A percentile compares a stretch with the other conserved stretches of the same genome.
phyloP scores from a whole-genome alignment of 805 yeast genomes.

The Sugiyamaella boreocaroliniensis region DNA sequence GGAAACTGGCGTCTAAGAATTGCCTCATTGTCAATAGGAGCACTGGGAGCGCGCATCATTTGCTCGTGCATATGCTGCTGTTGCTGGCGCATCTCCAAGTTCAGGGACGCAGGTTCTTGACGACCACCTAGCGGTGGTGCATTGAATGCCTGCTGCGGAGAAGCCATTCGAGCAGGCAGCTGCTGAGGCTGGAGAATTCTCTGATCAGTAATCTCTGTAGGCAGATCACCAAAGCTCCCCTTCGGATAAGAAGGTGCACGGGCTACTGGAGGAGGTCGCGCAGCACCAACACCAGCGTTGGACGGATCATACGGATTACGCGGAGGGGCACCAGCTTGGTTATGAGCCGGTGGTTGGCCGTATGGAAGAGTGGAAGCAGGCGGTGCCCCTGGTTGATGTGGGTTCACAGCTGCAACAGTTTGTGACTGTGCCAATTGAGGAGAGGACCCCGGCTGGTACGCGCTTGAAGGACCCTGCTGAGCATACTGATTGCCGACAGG shows the following conservation, averaged over 20 bases:
- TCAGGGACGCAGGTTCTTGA: conserved; percentile 13
- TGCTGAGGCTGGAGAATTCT: neutral
- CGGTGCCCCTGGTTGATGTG: neutral
- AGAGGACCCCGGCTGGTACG: neutral
- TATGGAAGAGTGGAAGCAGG: neutral
- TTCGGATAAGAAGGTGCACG: neutral
- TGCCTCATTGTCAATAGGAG: conserved; percentile 33
- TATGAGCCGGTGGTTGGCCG: no score
- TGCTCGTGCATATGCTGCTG: neutral
- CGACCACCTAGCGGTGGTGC: neutral
- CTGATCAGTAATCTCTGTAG: neutral
- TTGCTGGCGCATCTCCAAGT: conserved; percentile 6
- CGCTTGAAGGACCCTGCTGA: neutral
- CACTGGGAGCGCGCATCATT: conserved; percentile 2
- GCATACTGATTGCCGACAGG: neutral
- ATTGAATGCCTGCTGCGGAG: neutral
- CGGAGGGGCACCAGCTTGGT: no score
- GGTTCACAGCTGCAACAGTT: neutral
- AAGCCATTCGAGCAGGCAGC: neutral
- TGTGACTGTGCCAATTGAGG: neutral
- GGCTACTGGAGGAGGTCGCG: neutral
- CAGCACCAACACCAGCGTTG: neutral
- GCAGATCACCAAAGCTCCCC: neutral
- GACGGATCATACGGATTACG: neutral
- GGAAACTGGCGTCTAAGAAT: conserved; percentile 64